These are phyloP conservation scores for Lathyrus oleraceus DNA, from an alignment of 306 rosid species.

Conservation along the genomic window DNA sequence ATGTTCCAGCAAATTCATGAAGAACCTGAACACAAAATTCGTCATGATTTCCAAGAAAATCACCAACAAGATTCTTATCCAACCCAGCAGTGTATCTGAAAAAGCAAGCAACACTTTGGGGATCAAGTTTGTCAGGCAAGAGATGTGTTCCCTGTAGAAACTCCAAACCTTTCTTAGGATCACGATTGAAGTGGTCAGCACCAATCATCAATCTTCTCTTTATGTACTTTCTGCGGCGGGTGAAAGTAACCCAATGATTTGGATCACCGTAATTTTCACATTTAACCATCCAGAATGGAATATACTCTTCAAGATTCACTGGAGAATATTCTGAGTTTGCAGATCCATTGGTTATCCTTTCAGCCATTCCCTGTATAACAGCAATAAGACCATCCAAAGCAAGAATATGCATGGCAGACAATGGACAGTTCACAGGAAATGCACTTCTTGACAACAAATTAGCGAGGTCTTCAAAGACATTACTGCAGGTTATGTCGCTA, in stretches of 20 bases:
- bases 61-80: conserved; percentile 99
- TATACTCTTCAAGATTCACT: conserved; percentile 79
- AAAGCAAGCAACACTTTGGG: conserved; percentile 98
- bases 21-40: conserved; percentile 99
- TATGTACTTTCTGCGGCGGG: conserved; percentile 83
- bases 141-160: conserved; percentile 98
- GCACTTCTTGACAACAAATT: conserved; percentile 86
- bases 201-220: conserved; percentile 97
- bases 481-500: conserved; percentile 93
- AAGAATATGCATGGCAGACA: conserved; percentile 88
- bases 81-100: conserved; percentile 96
- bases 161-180: conserved; percentile 98
- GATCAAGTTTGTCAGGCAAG: conserved; percentile 97
- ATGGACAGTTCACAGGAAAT: conserved; percentile 86
- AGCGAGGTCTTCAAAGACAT: conserved; percentile 90
- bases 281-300: conserved; percentile 97
- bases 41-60: conserved; percentile 94
- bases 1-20: conserved; percentile 96
- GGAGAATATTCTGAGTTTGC: conserved; percentile 61
- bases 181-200: conserved; percentile 98
- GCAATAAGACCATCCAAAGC: conserved; percentile 97
- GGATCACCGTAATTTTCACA: conserved; percentile 91
- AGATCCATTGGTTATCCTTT: conserved; percentile 79
- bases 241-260: conserved; percentile 86
- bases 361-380: conserved; percentile 97